Evolutionary conservation across 108 stramenopile genomes (phyloP).

Genomic region (Stephanodiscus minutulus): DNA sequence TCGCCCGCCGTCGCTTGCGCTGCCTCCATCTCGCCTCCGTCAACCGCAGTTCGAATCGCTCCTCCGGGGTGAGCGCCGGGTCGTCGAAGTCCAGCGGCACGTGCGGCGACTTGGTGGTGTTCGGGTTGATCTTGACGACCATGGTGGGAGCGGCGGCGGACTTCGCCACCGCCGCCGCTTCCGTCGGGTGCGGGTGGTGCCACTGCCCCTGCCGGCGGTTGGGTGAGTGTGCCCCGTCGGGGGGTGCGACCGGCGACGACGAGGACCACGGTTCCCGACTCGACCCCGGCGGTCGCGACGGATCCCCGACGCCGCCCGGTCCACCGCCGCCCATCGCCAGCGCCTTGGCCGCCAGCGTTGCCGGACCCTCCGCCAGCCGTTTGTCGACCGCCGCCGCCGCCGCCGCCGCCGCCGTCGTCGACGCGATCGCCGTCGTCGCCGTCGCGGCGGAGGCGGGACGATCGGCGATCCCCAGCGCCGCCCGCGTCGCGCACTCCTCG

Average conservation of each 20-base stretch:
- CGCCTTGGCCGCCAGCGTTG: constrained; percentile 32
- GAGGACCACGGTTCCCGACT: constrained; percentile 17
- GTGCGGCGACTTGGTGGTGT: constrained; percentile 36
- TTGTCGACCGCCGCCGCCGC: neutral
- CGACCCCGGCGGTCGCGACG: constrained; percentile 10
- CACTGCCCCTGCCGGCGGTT: too few species aligned
- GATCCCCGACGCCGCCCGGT: neutral
- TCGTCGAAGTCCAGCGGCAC: constrained; percentile 35
- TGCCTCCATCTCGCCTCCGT: constrained; percentile 47
- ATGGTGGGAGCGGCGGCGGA: neutral
- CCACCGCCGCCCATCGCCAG: constrained; percentile 10
- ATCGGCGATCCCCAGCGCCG: constrained; percentile 28
- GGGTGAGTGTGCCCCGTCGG: too few species aligned
- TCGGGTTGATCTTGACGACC: constrained; percentile 17
- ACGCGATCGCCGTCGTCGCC: neutral
- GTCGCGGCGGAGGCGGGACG: too few species aligned
- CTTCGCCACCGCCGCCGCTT: neutral
- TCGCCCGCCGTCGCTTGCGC: constrained; percentile 5
- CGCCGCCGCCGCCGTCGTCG: neutral
- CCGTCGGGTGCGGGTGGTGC: too few species aligned
- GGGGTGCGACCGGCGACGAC: neutral
- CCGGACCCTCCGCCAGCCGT: constrained; percentile 18
- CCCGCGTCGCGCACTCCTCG: constrained; percentile 37
- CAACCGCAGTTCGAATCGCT: constrained; percentile 30
- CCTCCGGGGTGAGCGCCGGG: constrained; percentile 21